Evolutionary conservation across 176 grass and related monocot species (phyloP), one percentile per base, ranked within the genome.

Genomic region (Lolium multiflorum): DNA sequence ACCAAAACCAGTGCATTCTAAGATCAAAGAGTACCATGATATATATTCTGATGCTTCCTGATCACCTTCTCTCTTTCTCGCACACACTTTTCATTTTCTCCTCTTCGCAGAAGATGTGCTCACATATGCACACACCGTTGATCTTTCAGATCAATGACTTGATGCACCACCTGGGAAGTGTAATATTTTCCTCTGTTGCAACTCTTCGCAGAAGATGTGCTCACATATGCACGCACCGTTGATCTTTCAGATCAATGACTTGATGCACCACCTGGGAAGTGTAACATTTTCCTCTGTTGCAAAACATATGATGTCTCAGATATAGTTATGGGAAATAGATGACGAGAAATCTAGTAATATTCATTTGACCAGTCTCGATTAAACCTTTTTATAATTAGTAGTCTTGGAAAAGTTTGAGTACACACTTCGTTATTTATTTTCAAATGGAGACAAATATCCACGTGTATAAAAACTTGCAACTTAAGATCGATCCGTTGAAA

Each of bases 11-110:
- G 68, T 28, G 8, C 35, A 41, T 43, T 31, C n/a, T 24, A 24
- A 8, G 37, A 43, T 43, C 41, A 43, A 52, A 69, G n/a, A 84
- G 59, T 51, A 73, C 28, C 26, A 78, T 90, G 87, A 49, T 46
- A 25, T 31, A 61, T 85, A 89, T 86, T 86, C 88, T 31, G 83
- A 90, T 86, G 71, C 83, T 86, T 81, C n/a, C 24, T 62, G 78
- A 77, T 61, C 71, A 52, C 6, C 74, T 37, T 77, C 79, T 59
- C 39, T 24, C 14, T 79, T 20, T 43, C 39, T 11, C 39, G 10
- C 69, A 22, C 49, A 79, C n/a, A 8, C 71, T 25, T 58, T 72
- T 75, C 18, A 8, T 54, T 28, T 54, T 22, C 22, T 88, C 28
- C 49, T 79, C 55, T 84, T 82, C 72, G 24, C 43, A 62, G 28